Evolutionary conservation across 2,329 filamentous ascomycete genomes (phyloP).

Genomic region (Balansia obtecta): DNA sequence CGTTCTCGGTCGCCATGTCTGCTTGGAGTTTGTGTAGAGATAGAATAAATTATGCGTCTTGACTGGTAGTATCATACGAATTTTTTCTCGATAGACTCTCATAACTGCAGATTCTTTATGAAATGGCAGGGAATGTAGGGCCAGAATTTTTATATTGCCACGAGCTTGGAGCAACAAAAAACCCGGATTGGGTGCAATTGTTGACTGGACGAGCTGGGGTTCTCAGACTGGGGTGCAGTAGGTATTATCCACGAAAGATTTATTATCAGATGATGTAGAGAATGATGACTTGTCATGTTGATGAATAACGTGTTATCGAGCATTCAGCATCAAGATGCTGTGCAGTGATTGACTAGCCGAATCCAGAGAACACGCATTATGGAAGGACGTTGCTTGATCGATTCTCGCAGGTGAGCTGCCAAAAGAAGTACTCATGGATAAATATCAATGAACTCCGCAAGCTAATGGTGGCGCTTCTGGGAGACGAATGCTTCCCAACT

Average conservation of each 20-base stretch:
- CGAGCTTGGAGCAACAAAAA: not conserved
- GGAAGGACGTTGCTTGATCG: not conserved
- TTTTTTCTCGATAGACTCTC: too few species aligned
- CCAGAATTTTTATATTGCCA: not conserved
- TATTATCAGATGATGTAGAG: not conserved
- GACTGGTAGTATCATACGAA: not conserved
- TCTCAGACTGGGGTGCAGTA: not conserved
- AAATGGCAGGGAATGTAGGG: not conserved
- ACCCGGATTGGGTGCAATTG: not conserved
- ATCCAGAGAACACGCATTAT: too few species aligned
- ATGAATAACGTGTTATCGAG: not conserved
- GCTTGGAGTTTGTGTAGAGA: not conserved
- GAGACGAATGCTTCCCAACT: not conserved
- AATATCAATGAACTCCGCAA: not conserved
- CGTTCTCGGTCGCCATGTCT: not conserved
- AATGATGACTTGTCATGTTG: too few species aligned
- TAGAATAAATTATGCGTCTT: not conserved
- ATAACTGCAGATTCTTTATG: too few species aligned
- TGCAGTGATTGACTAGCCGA: too few species aligned
- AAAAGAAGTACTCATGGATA: not conserved
- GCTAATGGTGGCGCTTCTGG: not conserved
- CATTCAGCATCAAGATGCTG: not conserved
- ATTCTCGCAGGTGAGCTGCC: not conserved
- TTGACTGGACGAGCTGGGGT: not conserved
- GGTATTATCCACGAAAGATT: not conserved